These are phyloP conservation scores for Pleurozium schreberi DNA, from an alignment of 225 moss, liverwort and hornwort genomes.

Conservation along the genomic window DNA sequence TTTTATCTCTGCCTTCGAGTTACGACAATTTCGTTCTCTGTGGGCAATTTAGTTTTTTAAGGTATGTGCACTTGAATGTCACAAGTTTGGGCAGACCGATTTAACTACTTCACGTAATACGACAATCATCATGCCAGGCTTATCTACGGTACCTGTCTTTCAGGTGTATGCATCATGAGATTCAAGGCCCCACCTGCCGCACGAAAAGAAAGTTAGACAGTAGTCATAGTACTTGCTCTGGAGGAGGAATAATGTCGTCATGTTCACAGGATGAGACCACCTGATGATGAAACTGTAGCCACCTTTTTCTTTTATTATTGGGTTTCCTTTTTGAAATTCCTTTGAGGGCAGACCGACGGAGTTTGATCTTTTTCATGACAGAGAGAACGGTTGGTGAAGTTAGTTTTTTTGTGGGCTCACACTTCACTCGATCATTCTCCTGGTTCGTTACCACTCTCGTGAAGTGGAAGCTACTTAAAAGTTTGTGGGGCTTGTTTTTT, in stretches of 20 bases:
- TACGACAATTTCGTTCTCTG: neutral
- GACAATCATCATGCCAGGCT: neutral
- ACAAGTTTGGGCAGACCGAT: neutral
- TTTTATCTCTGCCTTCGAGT: neutral
- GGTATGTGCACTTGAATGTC: neutral
- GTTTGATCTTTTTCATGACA: neutral
- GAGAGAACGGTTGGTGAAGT: neutral
- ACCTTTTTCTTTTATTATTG: neutral
- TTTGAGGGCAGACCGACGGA: too few species aligned
- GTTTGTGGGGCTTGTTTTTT: neutral
- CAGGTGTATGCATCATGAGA: neutral
- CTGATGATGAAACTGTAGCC: neutral
- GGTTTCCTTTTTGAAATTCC: neutral
- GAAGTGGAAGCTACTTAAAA: neutral
- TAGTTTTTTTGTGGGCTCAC: neutral
- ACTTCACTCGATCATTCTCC: neutral
- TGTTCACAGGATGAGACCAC: neutral
- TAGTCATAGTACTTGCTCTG: neutral
- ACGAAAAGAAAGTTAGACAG: neutral
- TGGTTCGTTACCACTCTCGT: neutral
- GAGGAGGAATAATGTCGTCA: slow-evolving; percentile 15
- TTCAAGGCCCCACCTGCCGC: neutral
- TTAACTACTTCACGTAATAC: neutral
- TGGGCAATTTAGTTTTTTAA: neutral
- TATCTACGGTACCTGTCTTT: neutral